Evolutionary conservation across 1,284 basidiomycete species (phyloP), one percentile per base, ranked within the genome.

Genomic region (Agroathelia rolfsii): DNA sequence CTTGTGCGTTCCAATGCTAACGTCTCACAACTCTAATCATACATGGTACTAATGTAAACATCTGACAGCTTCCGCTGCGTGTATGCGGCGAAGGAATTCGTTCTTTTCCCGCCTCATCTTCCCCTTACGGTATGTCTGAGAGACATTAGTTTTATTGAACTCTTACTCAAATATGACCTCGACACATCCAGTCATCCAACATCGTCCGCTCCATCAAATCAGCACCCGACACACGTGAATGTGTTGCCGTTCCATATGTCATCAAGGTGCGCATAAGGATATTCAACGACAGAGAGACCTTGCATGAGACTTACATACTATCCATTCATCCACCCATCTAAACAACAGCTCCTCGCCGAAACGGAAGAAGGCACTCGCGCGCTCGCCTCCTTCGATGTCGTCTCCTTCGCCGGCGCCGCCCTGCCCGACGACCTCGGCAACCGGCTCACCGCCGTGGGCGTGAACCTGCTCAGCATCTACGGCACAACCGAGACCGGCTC

Each of bases 401-500:
- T 77, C 23, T 58, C 51, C 29, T 69, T 57, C 29, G 61, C 67
- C 6, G 69, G 70, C 6, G 61, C 60, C 12, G 39, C 64, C 14
- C 52, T 63, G 19, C 55, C 61, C 12, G 63, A 72, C 32, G 67
- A 71, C 30, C 51, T 78, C 1, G 76, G 76, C 0, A 66, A 75
- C 39, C 51, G 61, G 6, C 59, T 79, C 18, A 67, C 69, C 0
- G 55, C 53, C 1, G 45, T 62, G 14, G 69, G 69, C 1, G 63
- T 78, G 3, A 65, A 61, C 13, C 57, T 80, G 5, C 61, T 72
- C 16, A 67, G 69, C 8, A 58, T 66, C 22, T 72, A 71, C 43
- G 75, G 76, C 2, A 61, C 63, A 32, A 67, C 49, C 6, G 61
- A 60, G 41, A 64, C 55, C 50, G 52, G 58, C 47, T 50, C 64